These are phyloP conservation scores for Hericium rajendrae DNA, from an alignment of 768 basidiomycete species.

Conservation along the genomic window DNA sequence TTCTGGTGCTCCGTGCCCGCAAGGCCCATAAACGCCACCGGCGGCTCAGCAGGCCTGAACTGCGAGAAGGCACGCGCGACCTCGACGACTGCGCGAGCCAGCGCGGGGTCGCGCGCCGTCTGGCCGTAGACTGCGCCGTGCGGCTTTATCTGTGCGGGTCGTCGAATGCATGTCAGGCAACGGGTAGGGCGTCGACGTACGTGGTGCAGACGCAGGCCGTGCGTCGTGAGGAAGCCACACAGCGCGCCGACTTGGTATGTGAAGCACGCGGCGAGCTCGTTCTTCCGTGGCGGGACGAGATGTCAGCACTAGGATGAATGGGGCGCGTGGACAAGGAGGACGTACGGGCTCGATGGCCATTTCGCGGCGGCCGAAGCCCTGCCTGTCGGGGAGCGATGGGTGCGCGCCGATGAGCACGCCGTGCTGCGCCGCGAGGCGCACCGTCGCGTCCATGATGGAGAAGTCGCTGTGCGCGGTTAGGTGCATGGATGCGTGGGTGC, in stretches of 20 bases:
- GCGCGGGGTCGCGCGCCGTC: constrained; percentile 41
- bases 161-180: neutral
- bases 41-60: constrained; percentile 10
- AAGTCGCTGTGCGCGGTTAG: constrained; percentile 36
- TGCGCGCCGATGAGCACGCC: constrained; percentile 57
- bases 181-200: constrained; percentile 22
- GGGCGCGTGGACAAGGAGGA: neutral
- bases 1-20: constrained; percentile 54
- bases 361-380: constrained; percentile 58
- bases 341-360: constrained; percentile 45
- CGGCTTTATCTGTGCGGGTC: constrained; percentile 37
- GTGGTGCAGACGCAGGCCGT: constrained; percentile 46
- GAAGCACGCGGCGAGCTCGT: constrained; percentile 47
- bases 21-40: constrained; percentile 51
- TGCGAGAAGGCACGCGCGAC: constrained; percentile 40
- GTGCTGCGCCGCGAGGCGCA: constrained; percentile 44
- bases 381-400: constrained; percentile 52
- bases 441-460: constrained; percentile 55
- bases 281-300: constrained; percentile 22
- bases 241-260: constrained; percentile 64
- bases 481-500: neutral
- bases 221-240: constrained; percentile 43
- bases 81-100: constrained; percentile 45
- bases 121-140: constrained; percentile 58
- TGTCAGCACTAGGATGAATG: neutral